Percentiles rank a stretch among this genome's conserved stretches.
phyloP scores from a whole-genome alignment of 805 yeast genomes.

The Sugiyamaella lignohabitans region DNA sequence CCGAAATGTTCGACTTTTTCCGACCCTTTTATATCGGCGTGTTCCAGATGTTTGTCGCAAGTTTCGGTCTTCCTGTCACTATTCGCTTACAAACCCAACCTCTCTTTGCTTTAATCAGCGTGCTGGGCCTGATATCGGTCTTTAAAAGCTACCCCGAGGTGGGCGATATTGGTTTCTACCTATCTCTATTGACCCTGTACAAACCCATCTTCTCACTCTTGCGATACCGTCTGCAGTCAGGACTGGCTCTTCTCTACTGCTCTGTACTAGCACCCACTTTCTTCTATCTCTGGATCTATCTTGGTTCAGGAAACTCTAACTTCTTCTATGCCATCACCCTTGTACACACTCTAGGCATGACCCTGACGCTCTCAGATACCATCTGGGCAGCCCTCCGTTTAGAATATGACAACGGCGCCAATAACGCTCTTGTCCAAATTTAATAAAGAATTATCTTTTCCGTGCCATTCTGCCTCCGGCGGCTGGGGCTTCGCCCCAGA shows the following conservation, averaged over 20 bases:
- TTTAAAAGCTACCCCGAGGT: slow-evolving; percentile 82
- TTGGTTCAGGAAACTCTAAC: slow-evolving; percentile 93
- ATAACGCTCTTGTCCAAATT: slow-evolving; percentile 23
- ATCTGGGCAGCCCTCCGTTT: slow-evolving; percentile 70
- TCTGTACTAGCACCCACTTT: slow-evolving; percentile 77
- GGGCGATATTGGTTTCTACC: slow-evolving; percentile 61
- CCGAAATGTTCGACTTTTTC: slow-evolving; percentile 90
- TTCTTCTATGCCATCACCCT: slow-evolving; percentile 92
- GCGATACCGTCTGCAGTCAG: slow-evolving; percentile 43
- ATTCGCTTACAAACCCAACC: slow-evolving; percentile 57
- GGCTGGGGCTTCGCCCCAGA: not conserved
- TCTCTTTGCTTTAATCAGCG: slow-evolving; percentile 46
- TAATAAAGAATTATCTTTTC: slow-evolving; percentile 6
- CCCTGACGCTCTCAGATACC: slow-evolving; percentile 63
- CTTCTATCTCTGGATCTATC: slow-evolving; percentile 87
- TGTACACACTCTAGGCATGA: slow-evolving; percentile 66
- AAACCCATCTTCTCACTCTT: slow-evolving; percentile 37
- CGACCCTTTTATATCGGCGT: slow-evolving; percentile 74
- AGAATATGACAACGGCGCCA: slow-evolving; percentile 51
- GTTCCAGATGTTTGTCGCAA: slow-evolving; percentile 66
- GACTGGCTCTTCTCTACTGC: slow-evolving; percentile 49
- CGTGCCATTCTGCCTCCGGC: not conserved
- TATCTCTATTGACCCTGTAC: slow-evolving; percentile 44
- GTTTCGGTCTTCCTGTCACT: slow-evolving; percentile 69
- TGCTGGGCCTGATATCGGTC: slow-evolving; percentile 50